Evolutionary conservation across 2,329 filamentous ascomycete species (phyloP), one percentile per base, ranked within the genome.

Genomic region (Ascochyta fabae): DNA sequence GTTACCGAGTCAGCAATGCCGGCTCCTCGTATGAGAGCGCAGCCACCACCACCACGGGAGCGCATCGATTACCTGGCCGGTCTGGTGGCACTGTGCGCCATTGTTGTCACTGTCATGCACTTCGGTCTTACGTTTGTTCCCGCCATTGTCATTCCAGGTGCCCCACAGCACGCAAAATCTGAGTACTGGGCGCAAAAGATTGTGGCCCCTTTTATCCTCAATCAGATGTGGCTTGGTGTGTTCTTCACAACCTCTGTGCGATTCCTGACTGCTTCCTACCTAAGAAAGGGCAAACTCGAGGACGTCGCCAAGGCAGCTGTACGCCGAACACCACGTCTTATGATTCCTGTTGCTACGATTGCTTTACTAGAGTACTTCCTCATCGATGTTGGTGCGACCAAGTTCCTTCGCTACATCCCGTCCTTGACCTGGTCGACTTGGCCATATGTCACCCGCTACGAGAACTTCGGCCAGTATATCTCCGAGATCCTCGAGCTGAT

Each of bases 161-260:
- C 66, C 15, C 69, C 62, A 31, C 50, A 66, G 46, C 79, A 81
- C 53, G 75, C 79, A 45, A 46, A 62, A 4, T 77, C 74, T 6
- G 79, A 81, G 52, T 65, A 64, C 23, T 77, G 76, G 72, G 71
- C 77, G 2, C 72, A 75, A 29, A 77, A 75, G 56, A 76, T 78
- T 10, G 64, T 81, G 19, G 76, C 75, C 0, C 74, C 78, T 1
- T 80, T 78, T 57, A 62, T 81, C 10, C 72, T 81, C 33, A 79
- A 80, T 29, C 77, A 77, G 38, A 72, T 80, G 53, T 81, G 78
- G 76, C 77, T 82, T 12, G 79, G 79, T 19, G 77, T 79, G 23
- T 81, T 82, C 68, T 78, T 82, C 65, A 78, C 78, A 8, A 81
- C 77, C 7, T 80, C 80, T 0, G 78, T 77, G 35, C 77, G 79